Percentiles rank a stretch among this genome's conserved stretches.
These are phyloP conservation scores for Russula abietina DNA, from an alignment of 768 basidiomycete genomes.

Conservation along the genomic window DNA sequence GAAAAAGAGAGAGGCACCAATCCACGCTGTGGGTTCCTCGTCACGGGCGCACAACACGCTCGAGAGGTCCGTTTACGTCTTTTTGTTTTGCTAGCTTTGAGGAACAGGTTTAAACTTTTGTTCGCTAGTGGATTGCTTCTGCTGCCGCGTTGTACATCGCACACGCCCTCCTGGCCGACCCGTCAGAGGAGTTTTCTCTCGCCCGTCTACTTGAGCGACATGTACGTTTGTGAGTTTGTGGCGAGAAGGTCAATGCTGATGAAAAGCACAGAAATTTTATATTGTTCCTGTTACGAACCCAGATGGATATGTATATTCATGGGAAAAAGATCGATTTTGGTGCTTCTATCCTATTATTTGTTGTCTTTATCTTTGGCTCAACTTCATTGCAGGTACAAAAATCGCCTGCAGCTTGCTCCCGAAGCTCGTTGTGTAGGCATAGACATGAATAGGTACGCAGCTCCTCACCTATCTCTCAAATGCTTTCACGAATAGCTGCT, in stretches of 20 bases:
- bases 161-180: constrained; percentile 56
- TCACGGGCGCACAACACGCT: constrained; percentile 70
- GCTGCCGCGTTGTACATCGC: constrained; percentile 66
- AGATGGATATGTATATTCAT: constrained; percentile 71
- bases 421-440: constrained; percentile 55
- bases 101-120: not conserved
- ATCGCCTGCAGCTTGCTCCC: constrained; percentile 49
- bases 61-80: constrained; percentile 51
- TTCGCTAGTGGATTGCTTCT: constrained; percentile 69
- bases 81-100: not conserved
- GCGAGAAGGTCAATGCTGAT: not conserved
- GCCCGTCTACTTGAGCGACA: constrained; percentile 47
- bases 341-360: constrained; percentile 19
- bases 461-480: not conserved
- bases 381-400: constrained; percentile 52
- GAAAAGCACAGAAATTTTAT: constrained; percentile 47
- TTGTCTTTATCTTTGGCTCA: not conserved
- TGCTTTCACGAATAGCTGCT: not conserved
- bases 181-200: constrained; percentile 43
- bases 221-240: constrained; percentile 29
- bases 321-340: constrained; percentile 66
- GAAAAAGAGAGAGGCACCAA: constrained; percentile 29
- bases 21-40: constrained; percentile 47
- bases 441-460: constrained; percentile 65
- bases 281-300: constrained; percentile 64